Base-by-base conservation (phyloP, 2,329 filamentous ascomycete species). In the Hypoxylon sp. region DNA sequence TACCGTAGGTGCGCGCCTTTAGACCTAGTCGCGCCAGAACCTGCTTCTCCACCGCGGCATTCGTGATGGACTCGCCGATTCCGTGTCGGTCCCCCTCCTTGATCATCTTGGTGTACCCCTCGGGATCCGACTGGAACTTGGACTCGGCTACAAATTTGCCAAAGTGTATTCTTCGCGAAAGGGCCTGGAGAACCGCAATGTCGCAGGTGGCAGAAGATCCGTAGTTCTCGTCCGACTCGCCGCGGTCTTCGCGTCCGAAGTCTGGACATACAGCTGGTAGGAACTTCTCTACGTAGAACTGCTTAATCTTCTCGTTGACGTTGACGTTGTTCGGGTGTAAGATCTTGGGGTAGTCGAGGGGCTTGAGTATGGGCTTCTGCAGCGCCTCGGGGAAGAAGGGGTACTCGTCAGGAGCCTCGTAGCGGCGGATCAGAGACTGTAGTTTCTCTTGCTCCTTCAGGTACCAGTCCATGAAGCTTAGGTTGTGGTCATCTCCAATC, bases 101-200 rank as follows among this genome's bases (percentile, higher is more conserved):
- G 75, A 99, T 97, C 72, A 97, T 73, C 57, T 78, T 78, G 4
- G 89, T 92, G 70, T 93, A 99, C 57, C 77, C 82, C 63, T 92
- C 90, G 20, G 85, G 81, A 62, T 97, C 90, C 35, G 88, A 87
- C 63, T 83, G 82, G 74, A 97, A 99, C 76, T 99, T 99, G 52
- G 88, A 87, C 79, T 99, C 94, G 31, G 94, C 94, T 6, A 99
- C 94, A 67, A 97, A 97, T 75, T 97, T 99, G 63, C 94, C 94
- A 75, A 96, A 99, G 73, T 99, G 94, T 63, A 99, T 94, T 46
- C 94, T 81, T 30, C 93, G 82, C 27, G 90, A 95, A 35, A 99
- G 76, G 3, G 94, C 89, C 76, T 99, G 94, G 59, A 99, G 78
- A 65, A 89, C 93, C 43, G 84, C 81, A 55, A 99, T 94, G 73